Percentiles rank a stretch among this genome's conserved stretches.
Conservation (phyloP, 441 rosid species). For the Jatropha podagrica region DNA sequence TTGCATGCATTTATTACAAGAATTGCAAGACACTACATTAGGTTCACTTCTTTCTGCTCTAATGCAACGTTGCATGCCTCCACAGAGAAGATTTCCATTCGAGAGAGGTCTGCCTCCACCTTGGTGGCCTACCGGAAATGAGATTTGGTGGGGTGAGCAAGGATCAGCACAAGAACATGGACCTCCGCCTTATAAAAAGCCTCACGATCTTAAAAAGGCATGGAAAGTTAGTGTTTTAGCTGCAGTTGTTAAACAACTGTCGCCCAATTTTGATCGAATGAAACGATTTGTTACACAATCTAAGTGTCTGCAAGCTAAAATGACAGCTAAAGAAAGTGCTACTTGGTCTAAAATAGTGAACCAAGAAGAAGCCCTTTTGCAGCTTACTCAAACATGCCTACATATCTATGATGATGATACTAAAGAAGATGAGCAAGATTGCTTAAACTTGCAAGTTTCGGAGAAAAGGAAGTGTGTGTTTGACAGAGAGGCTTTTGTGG, state of each 20-base stretch:
- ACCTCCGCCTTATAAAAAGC: slow-evolving; percentile 64
- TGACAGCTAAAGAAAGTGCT: slow-evolving; percentile 41
- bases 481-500: background rate
- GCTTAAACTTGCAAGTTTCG: background rate
- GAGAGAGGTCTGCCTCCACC: slow-evolving; percentile 61
- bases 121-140: slow-evolving; percentile 65
- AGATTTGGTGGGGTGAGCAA: slow-evolving; percentile 69
- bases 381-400: slow-evolving; percentile 23
- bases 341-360: slow-evolving; percentile 40
- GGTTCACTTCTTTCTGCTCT: slow-evolving; percentile 64
- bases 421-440: background rate
- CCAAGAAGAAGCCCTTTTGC: slow-evolving; percentile 35
- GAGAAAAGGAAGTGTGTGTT: slow-evolving; percentile 39
- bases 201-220: slow-evolving; percentile 61
- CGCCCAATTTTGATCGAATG: slow-evolving; percentile 40
- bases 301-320: slow-evolving; percentile 47
- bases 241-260: slow-evolving; percentile 62
- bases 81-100: slow-evolving; percentile 53
- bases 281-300: slow-evolving; percentile 41
- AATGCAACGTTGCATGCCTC: slow-evolving; percentile 64
- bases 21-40: slow-evolving; percentile 60
- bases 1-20: slow-evolving; percentile 45
- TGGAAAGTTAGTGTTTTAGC: slow-evolving; percentile 69
- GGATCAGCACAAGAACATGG: slow-evolving; percentile 54
- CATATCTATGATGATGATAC: background rate